phyloP scores from a whole-genome alignment of 805 yeast species.

The Cyberlindnera mississippiensis region DNA sequence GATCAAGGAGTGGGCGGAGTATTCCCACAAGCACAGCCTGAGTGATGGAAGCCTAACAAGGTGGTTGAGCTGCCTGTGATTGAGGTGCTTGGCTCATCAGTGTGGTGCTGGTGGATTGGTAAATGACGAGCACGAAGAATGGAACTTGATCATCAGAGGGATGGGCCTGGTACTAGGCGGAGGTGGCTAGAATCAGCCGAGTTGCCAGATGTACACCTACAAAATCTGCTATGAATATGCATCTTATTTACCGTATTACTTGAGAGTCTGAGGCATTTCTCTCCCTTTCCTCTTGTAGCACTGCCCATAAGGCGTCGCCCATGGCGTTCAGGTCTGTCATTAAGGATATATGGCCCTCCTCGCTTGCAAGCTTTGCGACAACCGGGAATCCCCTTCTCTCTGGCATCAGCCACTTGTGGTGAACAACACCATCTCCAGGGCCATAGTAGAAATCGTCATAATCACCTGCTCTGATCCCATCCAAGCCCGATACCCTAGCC shows the following conservation, averaged over 20 bases:
- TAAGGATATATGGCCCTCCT: conserved; percentile 74
- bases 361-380: conserved; percentile 60
- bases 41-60: conserved; percentile 39
- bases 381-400: conserved; percentile 68
- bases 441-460: conserved; percentile 79
- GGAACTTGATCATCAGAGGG: conserved; percentile 63
- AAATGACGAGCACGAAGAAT: conserved; percentile 59
- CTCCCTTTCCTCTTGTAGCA: conserved; percentile 55
- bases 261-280: too few species aligned
- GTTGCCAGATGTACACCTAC: conserved; percentile 59
- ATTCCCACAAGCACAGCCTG: conserved; percentile 58
- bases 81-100: conserved; percentile 51
- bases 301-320: conserved; percentile 65
- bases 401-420: conserved; percentile 80
- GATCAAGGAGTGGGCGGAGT: conserved; percentile 36
- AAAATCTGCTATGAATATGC: too few species aligned
- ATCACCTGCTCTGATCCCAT: conserved; percentile 66
- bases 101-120: conserved; percentile 74
- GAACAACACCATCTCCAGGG: conserved; percentile 92
- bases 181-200: conserved; percentile 69
- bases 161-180: conserved; percentile 61
- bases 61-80: conserved; percentile 38
- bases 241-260: too few species aligned
- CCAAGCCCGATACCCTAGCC: conserved; percentile 55
- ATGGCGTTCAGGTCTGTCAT: conserved; percentile 70